Conservation (phyloP, 371 early-diverging fungal genomes). For the Choanephora cucurbitarum region DNA sequence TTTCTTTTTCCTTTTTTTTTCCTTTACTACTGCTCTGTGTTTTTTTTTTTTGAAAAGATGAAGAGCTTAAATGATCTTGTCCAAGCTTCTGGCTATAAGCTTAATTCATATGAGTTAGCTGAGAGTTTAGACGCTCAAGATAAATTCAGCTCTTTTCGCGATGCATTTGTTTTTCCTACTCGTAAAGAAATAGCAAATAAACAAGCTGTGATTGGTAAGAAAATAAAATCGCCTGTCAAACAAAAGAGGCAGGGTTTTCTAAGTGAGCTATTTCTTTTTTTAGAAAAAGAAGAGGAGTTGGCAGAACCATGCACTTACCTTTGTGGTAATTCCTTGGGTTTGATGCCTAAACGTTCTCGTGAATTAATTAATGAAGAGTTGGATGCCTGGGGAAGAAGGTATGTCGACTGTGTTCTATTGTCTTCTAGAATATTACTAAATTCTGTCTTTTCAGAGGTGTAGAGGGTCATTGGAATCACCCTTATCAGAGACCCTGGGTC, state of each 20-base stretch:
- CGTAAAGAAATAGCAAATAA: conserved; percentile 39
- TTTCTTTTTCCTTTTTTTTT: too few species aligned
- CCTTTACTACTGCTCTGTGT: too few species aligned
- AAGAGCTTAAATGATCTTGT: too few species aligned
- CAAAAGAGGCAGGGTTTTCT: neutral
- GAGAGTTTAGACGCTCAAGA: conserved; percentile 61
- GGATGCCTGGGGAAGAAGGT: conserved; percentile 83
- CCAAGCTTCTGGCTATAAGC: too few species aligned
- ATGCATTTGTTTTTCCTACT: conserved; percentile 73
- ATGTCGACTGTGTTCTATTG: conserved; percentile 13
- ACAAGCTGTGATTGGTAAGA: conserved; percentile 16
- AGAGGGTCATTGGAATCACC: conserved; percentile 85
- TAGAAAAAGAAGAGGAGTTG: conserved; percentile 25
- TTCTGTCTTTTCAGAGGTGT: conserved; percentile 64
- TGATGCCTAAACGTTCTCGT: conserved; percentile 75
- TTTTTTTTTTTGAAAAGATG: too few species aligned
- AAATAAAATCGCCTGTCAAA: neutral
- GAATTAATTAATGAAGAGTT: conserved; percentile 83
- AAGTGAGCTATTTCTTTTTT: neutral
- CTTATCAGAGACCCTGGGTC: conserved; percentile 87
- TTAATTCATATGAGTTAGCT: conserved; percentile 47
- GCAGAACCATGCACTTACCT: conserved; percentile 73
- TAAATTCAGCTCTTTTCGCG: conserved; percentile 54
- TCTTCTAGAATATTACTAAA: neutral
- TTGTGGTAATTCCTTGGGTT: conserved; percentile 93